phyloP scores from a whole-genome alignment of 495 filamentous ascomycete genomes.

The Penicillium fimorum region DNA sequence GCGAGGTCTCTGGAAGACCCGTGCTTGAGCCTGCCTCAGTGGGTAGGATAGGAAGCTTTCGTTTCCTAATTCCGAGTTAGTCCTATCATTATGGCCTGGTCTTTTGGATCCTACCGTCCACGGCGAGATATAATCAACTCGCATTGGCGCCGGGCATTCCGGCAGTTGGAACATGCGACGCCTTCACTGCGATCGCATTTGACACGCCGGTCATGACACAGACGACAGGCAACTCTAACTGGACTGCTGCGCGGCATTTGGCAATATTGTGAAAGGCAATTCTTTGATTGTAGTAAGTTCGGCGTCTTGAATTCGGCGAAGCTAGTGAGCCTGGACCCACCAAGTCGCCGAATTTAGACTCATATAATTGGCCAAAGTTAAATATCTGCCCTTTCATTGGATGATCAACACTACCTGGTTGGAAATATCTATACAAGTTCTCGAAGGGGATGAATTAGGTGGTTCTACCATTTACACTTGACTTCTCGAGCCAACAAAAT shows the following conservation, averaged over 20 bases:
- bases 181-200: conserved; percentile 19
- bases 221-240: conserved; percentile 12
- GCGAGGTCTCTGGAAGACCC: not conserved
- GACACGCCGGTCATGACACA: conserved; percentile 18
- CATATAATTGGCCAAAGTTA: conserved; percentile 7
- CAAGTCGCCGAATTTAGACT: conserved; percentile 20
- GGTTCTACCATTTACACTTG: not conserved
- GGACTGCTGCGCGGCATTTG: conserved; percentile 10
- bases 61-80: not conserved
- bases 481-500: not conserved
- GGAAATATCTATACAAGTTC: not conserved
- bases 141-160: conserved; percentile 11
- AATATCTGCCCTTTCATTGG: not conserved
- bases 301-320: conserved; percentile 10
- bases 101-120: conserved; percentile 15
- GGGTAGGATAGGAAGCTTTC: conserved; percentile 6
- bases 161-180: conserved; percentile 18
- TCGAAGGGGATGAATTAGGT: not conserved
- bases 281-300: conserved; percentile 5
- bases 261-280: not conserved
- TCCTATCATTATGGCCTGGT: not conserved
- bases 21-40: not conserved
- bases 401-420: not conserved
- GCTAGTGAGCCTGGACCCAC: conserved; percentile 6
- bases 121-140: conserved; percentile 18